Percentiles rank a stretch among this genome's conserved stretches.
phyloP scores from a whole-genome alignment of 495 filamentous ascomycete species.

The Cercophora scortea region DNA sequence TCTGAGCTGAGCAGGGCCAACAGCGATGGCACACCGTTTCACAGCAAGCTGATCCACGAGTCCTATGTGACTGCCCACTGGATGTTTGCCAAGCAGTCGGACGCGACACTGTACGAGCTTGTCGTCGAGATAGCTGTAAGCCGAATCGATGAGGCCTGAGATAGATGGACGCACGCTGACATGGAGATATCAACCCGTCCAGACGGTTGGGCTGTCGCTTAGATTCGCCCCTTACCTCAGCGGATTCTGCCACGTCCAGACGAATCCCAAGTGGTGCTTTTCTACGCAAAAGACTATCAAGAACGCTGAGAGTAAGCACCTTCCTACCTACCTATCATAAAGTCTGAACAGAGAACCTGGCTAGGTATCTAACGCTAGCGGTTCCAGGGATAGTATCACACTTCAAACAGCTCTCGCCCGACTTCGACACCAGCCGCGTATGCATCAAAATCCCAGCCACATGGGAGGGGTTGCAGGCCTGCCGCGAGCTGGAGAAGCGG shows the following conservation, averaged over 20 bases:
- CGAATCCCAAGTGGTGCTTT: constrained; percentile 51
- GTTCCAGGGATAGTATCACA: constrained; percentile 9
- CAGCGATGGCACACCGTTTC: constrained; percentile 32
- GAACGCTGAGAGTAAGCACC: constrained; percentile 45
- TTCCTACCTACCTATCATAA: background rate
- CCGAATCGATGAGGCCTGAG: no score
- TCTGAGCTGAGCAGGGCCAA: constrained; percentile 39
- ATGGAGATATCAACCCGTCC: background rate
- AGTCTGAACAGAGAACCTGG: no score
- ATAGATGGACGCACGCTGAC: background rate
- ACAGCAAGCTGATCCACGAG: constrained; percentile 36
- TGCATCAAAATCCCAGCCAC: constrained; percentile 58
- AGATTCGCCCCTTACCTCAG: constrained; percentile 42
- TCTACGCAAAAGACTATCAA: constrained; percentile 43
- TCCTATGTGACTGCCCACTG: constrained; percentile 35
- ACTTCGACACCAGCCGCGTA: constrained; percentile 41
- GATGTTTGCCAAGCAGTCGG: constrained; percentile 27
- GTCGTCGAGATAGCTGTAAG: constrained; percentile 53
- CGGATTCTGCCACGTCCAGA: constrained; percentile 53
- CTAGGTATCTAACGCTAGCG: no score
- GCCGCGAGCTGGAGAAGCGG: constrained; percentile 42
- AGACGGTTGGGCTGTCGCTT: constrained; percentile 36
- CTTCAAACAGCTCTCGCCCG: constrained; percentile 40
- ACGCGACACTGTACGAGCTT: constrained; percentile 39
- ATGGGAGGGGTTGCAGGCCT: constrained; percentile 58